phyloP scores from a whole-genome alignment of 78 protist species.

The Creolimax fragrantissima region DNA sequence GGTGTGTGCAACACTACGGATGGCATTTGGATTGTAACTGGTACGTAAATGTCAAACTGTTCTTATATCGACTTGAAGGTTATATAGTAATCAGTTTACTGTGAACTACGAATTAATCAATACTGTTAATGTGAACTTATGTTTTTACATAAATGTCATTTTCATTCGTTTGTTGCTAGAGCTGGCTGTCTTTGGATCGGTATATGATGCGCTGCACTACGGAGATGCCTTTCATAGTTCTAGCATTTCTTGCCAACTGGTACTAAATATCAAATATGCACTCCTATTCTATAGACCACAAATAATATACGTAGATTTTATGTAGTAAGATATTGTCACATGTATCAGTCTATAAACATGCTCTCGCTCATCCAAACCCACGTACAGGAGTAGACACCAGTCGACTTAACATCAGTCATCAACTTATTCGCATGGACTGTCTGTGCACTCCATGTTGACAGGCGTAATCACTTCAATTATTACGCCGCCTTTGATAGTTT shows the following conservation, averaged over 20 bases:
- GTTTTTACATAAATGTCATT: not conserved
- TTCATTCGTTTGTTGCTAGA: not conserved
- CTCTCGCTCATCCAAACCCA: too few species aligned
- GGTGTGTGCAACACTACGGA: not conserved
- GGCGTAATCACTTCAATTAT: too few species aligned
- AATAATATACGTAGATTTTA: too few species aligned
- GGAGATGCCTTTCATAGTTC: not conserved
- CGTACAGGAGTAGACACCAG: too few species aligned
- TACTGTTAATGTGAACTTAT: not conserved
- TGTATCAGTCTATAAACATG: too few species aligned
- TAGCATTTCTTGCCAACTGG: too few species aligned
- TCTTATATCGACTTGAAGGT: not conserved
- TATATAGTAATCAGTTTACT: not conserved
- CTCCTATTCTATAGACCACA: too few species aligned
- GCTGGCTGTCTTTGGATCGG: not conserved
- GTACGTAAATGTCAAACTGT: not conserved
- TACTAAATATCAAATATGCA: too few species aligned
- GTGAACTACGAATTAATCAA: not conserved
- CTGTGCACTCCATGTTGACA: not conserved
- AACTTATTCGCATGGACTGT: not conserved
- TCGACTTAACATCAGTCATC: too few species aligned
- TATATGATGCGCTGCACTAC: not conserved
- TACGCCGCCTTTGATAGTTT: not conserved
- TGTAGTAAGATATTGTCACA: too few species aligned
- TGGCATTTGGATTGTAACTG: not conserved